A percentile compares a stretch with the other conserved stretches of the same genome.
Evolutionary conservation across 768 basidiomycete genomes (phyloP).

Genomic region (Mycena olivaceomarginata): DNA sequence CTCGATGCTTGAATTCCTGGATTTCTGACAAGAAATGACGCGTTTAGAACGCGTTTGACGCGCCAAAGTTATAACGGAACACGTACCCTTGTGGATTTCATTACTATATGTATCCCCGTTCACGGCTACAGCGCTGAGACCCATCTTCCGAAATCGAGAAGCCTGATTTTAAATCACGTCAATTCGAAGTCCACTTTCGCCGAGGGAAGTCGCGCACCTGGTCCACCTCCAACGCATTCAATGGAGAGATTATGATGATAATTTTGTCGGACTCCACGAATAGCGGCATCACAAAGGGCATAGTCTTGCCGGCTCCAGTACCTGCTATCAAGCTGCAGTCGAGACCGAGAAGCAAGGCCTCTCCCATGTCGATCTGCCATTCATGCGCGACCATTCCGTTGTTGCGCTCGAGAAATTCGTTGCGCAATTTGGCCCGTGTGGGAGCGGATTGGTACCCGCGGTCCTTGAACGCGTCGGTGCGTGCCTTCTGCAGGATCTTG

Average conservation of each 20-base stretch:
- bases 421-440: slow-evolving; percentile 28
- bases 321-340: slow-evolving; percentile 45
- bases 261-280: slow-evolving; percentile 31
- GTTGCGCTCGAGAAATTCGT: slow-evolving; percentile 16
- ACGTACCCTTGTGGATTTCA: slow-evolving; percentile 6
- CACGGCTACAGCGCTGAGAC: slow-evolving; percentile 36
- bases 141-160: slow-evolving; percentile 34
- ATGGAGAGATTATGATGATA: slow-evolving; percentile 44
- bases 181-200: too few species aligned
- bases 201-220: slow-evolving; percentile 26
- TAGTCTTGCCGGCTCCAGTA: slow-evolving; percentile 45
- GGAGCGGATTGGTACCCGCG: slow-evolving; percentile 25
- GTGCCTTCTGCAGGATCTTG: slow-evolving; percentile 24
- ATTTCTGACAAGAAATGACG: neutral
- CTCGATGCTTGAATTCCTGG: slow-evolving; percentile 35
- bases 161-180: slow-evolving; percentile 15
- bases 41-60: too few species aligned
- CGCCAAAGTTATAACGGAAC: neutral
- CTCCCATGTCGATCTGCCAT: slow-evolving; percentile 52
- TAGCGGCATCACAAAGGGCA: slow-evolving; percentile 47
- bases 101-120: slow-evolving; percentile 42
- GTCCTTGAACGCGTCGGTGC: slow-evolving; percentile 22
- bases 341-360: slow-evolving; percentile 45
- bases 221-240: slow-evolving; percentile 45
- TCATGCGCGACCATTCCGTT: slow-evolving; percentile 37